Conservation (phyloP, 2,329 filamentous ascomycete species). For the Alternaria metachromatica region DNA sequence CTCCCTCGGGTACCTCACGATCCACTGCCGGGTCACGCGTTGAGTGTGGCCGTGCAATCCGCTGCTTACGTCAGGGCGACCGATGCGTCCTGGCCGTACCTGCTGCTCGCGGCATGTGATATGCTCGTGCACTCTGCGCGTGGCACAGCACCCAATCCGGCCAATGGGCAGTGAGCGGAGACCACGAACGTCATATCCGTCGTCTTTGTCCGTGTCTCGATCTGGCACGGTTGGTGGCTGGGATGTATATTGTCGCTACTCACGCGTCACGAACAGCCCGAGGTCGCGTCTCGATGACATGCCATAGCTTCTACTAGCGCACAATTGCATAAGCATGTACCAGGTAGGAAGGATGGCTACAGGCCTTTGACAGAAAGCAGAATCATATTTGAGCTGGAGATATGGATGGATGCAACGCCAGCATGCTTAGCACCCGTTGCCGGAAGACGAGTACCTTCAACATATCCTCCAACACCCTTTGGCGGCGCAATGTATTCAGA, state of each 20-base stretch:
- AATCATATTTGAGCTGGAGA: background rate
- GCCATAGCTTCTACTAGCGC: background rate
- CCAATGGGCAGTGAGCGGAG: slow-evolving; percentile 1
- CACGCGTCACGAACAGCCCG: background rate
- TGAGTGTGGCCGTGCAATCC: background rate
- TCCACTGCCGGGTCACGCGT: background rate
- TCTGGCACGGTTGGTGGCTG: background rate
- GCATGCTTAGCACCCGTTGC: background rate
- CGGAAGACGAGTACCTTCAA: background rate
- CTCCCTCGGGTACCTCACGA: background rate
- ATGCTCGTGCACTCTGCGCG: slow-evolving; percentile 11
- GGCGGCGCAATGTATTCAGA: background rate
- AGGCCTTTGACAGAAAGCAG: background rate
- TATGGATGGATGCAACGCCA: background rate
- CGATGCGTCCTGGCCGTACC: background rate
- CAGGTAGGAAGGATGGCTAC: background rate
- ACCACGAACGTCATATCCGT: background rate
- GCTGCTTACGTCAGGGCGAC: slow-evolving; percentile 1
- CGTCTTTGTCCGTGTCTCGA: background rate
- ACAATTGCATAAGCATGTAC: background rate
- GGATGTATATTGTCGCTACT: background rate
- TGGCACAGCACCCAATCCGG: slow-evolving; percentile 7
- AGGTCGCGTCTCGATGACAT: background rate
- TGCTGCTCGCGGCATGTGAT: slow-evolving; percentile 12
- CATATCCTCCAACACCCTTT: background rate